Evolutionary conservation across 2,329 filamentous ascomycete species (phyloP), one percentile per base, ranked within the genome.

Genomic region (Aspergillus candidus): DNA sequence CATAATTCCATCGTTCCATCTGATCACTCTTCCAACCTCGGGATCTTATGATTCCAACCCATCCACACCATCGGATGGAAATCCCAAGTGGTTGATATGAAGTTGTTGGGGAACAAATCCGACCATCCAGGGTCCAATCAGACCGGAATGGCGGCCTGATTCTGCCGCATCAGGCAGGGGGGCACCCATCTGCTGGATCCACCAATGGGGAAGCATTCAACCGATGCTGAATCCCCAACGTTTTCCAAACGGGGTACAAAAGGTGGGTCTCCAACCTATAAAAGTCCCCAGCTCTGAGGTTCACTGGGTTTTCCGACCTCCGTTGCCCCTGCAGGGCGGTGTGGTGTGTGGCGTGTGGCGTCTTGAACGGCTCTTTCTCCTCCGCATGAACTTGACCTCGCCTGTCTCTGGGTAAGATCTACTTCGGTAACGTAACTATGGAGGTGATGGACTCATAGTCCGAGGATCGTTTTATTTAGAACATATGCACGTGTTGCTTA

Each of bases 151-250:
- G 18, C 18, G 18, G 18, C 18, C 18, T 18, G 18, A 31, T 27
- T 32, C 40, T 41, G 22, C 49, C 31, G 3, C 3, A 46, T 49
- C 35, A 4, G 49, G 51, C 22, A 27, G 22, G 22, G 22, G 22
- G 22, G 22, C 7, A 27, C 8, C 22, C 7, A 27, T 7, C 22
- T 5, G 10, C 7, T 3, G 2, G 11, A 13, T 6, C 39, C 31
- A 12, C 52, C 50, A 54, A 54, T 54, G 41, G 47, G 17, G 4
- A 11, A 0, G 3, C 1, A 15, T 3, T 13, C 6, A 10, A 17
- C 44, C 51, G 46, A 48, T 53, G 56, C 62, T 62, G 60, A 59
- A 57, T 63, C 56, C 57, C 60, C 60, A 63, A 63, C 60, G 46
- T 53, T 63, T 63, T 61, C 46, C 40, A 27, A 27, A 10, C 22